These are phyloP conservation scores for Lolium rigidum DNA, from an alignment of 176 grass and related monocot genomes.

Conservation along the genomic window DNA sequence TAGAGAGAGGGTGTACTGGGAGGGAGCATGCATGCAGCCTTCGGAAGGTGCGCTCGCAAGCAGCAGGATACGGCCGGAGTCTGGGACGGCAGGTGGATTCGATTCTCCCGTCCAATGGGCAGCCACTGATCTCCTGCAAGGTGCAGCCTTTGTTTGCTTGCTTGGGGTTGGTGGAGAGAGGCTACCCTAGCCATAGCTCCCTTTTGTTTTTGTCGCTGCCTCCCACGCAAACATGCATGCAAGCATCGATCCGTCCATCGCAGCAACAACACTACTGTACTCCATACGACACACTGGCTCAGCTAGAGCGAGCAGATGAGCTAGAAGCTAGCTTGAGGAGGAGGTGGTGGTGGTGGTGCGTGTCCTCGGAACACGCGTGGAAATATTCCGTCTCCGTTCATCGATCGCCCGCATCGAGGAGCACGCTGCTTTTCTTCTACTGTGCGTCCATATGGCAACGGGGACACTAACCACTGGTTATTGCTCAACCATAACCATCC, in stretches of 20 bases:
- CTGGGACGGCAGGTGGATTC: conserved; percentile 60
- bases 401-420: conserved; percentile 18
- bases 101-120: conserved; percentile 47
- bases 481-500: too few species aligned
- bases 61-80: conserved; percentile 1
- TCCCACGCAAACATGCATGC: conserved; percentile 46
- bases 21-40: conserved; percentile 40
- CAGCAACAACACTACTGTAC: not conserved
- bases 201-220: conserved; percentile 46
- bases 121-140: not conserved
- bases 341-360: not conserved
- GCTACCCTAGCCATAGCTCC: not conserved
- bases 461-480: too few species aligned
- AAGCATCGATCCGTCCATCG: conserved; percentile 39
- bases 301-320: too few species aligned
- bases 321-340: not conserved
- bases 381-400: conserved; percentile 46
- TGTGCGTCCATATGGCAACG: too few species aligned
- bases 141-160: conserved; percentile 47
- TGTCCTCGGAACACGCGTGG: conserved; percentile 47
- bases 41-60: conserved; percentile 38
- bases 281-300: conserved; percentile 7
- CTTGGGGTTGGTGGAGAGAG: conserved; percentile 27
- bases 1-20: too few species aligned
- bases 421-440: conserved; percentile 38